Conservation (phyloP, 2,329 filamentous ascomycete genomes). For the Xylariomycetidae sp. region DNA sequence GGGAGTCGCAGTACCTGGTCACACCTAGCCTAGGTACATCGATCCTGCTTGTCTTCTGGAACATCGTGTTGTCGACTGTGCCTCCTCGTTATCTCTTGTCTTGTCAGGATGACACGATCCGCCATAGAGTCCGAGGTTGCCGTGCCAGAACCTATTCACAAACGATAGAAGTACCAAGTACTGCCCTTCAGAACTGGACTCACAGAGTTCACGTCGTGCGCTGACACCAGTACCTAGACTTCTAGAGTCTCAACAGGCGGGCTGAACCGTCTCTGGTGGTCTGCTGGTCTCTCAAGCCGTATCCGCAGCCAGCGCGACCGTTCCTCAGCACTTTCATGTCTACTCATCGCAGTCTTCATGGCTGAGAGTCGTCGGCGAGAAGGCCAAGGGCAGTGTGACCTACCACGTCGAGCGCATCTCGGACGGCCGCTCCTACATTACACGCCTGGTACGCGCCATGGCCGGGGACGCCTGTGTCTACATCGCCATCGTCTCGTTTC, state of each 20-base stretch:
- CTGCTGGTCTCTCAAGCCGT: slow-evolving; percentile 2
- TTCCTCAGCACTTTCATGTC: slow-evolving; percentile 1
- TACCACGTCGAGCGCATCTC: slow-evolving; percentile 1
- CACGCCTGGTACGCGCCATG: background rate
- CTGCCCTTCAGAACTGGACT: background rate
- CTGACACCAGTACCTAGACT: background rate
- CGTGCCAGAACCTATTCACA: background rate
- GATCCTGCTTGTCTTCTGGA: too few species aligned
- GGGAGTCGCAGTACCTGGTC: too few species aligned
- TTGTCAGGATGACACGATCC: background rate
- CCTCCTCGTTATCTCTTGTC: background rate
- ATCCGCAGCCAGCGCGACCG: slow-evolving; percentile 1
- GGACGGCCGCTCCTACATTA: slow-evolving; percentile 1
- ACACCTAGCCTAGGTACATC: too few species aligned
- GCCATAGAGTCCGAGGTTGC: background rate
- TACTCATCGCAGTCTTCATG: slow-evolving; percentile 2
- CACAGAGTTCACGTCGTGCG: too few species aligned
- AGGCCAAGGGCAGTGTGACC: background rate
- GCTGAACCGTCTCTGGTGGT: slow-evolving; percentile 4
- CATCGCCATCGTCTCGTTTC: background rate
- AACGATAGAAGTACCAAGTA: background rate
- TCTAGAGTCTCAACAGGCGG: background rate
- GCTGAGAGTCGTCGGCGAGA: background rate
- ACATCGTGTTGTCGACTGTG: too few species aligned
- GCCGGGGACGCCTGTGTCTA: background rate